Conservation (phyloP, 73 alveolate species). For the Tetrahymena elliotti region DNA sequence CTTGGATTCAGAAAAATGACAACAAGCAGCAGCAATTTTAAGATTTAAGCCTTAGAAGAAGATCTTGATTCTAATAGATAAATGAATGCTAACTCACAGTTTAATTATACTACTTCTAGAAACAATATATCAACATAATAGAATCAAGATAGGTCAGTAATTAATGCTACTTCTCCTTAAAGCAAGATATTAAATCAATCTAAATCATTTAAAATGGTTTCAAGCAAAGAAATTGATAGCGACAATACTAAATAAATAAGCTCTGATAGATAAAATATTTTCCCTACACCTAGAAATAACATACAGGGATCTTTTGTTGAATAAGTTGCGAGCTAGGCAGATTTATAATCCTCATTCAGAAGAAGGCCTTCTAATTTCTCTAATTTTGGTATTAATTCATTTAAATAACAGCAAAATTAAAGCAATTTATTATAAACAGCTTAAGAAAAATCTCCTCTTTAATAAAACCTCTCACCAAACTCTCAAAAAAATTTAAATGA, state of each 20-base stretch:
- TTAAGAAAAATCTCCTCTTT: neutral
- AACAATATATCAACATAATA: neutral
- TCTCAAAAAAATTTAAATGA: neutral
- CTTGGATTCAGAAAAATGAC: neutral
- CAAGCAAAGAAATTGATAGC: neutral
- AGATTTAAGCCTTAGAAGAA: neutral
- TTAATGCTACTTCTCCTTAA: neutral
- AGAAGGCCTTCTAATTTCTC: neutral
- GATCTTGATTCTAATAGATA: neutral
- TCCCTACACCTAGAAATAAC: neutral
- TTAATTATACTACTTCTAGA: neutral
- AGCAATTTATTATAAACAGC: neutral
- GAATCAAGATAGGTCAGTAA: neutral
- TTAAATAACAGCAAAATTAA: neutral
- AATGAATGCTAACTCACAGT: neutral
- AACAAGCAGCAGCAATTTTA: neutral
- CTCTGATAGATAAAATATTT: neutral
- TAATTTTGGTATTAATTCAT: neutral
- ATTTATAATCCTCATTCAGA: neutral
- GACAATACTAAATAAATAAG: neutral
- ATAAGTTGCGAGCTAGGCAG: neutral
- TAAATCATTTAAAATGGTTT: neutral
- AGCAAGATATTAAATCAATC: neutral
- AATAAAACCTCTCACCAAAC: neutral
- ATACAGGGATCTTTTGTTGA: neutral